Percentiles rank a stretch among this genome's conserved stretches.
These are phyloP conservation scores for Sisymbrium irio DNA, from an alignment of 345 rosid species.

Conservation along the genomic window DNA sequence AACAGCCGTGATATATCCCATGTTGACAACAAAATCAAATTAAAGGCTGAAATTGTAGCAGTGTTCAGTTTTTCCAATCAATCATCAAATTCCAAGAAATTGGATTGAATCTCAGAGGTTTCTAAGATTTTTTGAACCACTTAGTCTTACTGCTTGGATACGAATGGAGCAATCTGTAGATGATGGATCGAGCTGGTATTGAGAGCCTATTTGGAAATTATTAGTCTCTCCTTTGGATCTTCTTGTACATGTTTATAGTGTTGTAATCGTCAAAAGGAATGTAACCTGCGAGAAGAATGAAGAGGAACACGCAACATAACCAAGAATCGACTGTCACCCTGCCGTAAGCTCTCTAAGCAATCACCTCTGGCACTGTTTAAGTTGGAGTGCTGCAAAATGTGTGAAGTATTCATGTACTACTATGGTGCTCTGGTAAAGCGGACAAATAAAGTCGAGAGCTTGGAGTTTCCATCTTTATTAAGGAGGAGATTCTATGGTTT, in stretches of 20 bases:
- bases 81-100: neutral
- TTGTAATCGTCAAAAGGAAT: conserved; percentile 67
- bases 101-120: neutral
- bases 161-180: conserved; percentile 73
- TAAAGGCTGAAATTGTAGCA: conserved; percentile 56
- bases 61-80: neutral
- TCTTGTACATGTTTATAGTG: conserved; percentile 53
- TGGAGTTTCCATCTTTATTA: conserved; percentile 57
- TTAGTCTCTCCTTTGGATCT: conserved; percentile 51
- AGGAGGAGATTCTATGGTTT: conserved; percentile 85
- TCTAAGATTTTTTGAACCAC: conserved; percentile 57
- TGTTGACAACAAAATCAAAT: conserved; percentile 61
- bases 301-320: conserved; percentile 89
- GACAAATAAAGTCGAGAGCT: conserved; percentile 85
- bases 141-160: conserved; percentile 42
- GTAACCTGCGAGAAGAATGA: conserved; percentile 49
- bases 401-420: conserved; percentile 48
- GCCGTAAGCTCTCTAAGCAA: conserved; percentile 49
- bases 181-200: conserved; percentile 48
- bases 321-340: conserved; percentile 78
- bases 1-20: conserved; percentile 70
- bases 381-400: conserved; percentile 85
- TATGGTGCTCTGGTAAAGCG: conserved; percentile 60
- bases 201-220: conserved; percentile 57
- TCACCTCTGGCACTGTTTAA: conserved; percentile 74